Percentiles rank a stretch among this genome's conserved stretches.
Evolutionary conservation across 352 stramenopile genomes (phyloP).

Genomic region (Pythium apleroticum): DNA sequence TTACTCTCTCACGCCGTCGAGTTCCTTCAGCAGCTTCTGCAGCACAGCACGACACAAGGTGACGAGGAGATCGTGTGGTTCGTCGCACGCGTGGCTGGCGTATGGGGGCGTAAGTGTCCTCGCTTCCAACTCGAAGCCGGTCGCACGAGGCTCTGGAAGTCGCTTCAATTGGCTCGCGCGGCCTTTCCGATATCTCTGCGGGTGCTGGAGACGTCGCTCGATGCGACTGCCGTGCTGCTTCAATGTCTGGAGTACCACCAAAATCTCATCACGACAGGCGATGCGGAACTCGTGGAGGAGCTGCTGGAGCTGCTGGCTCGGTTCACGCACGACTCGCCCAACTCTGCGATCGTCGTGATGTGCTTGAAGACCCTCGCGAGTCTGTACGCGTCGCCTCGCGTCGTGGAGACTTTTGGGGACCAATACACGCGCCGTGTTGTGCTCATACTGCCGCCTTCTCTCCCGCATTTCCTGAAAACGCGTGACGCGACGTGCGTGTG

Average conservation of each 20-base stretch:
- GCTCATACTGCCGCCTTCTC: not conserved
- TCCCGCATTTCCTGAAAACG: not conserved
- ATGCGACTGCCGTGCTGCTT: conserved; percentile 33
- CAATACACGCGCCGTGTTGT: not conserved
- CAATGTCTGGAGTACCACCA: conserved; percentile 36
- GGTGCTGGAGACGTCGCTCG: conserved; percentile 36
- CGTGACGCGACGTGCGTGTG: not conserved
- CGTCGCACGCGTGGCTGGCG: conserved; percentile 28
- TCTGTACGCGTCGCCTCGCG: conserved; percentile 11
- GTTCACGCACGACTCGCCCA: conserved; percentile 3
- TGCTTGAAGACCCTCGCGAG: not conserved
- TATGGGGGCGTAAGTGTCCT: conserved; percentile 22
- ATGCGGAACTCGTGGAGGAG: conserved; percentile 21
- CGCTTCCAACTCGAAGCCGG: conserved; percentile 48
- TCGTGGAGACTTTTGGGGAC: not conserved
- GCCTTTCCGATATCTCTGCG: conserved; percentile 33
- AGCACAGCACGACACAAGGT: conserved; percentile 22
- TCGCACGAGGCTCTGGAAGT: conserved; percentile 32
- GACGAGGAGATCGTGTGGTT: conserved; percentile 47
- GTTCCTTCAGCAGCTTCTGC: conserved; percentile 24
- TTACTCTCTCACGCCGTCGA: not conserved
- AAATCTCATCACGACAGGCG: not conserved
- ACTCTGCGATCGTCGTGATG: not conserved
- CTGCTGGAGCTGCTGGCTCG: conserved; percentile 27
- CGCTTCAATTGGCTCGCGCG: conserved; percentile 32